Base-by-base conservation (phyloP, 176 grass and related monocot species). In the Zoysia japonica region DNA sequence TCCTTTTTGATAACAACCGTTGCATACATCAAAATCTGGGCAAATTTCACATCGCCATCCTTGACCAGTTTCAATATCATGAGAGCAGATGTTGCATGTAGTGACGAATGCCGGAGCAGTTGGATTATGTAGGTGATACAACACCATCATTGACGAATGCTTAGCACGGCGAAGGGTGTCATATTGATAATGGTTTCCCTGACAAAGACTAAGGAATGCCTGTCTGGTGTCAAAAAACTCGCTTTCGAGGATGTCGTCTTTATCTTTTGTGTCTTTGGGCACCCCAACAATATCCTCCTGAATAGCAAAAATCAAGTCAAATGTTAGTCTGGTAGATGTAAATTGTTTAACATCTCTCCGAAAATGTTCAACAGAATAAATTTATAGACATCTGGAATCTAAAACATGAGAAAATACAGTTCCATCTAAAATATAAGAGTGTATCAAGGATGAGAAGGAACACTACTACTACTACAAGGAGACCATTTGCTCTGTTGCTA, bases 41-140 rank as follows among this genome's bases (percentile, higher is more conserved):
- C 95, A 97, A 62, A 85, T 85, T 85, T 97, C 86, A 52, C 95
- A 97, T 35, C 83, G 87, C 91, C 94, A 97, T 28, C 85, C 91
- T 82, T 94, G 85, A 70, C 81, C 92, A 71, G 88, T 59, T 84
- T 89, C 84, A 70, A 97, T 94, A 54, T 94, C 89, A 56, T 89
- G 68, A 50, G 76, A 55, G 79, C 95, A 97, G 45, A 88, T 71
- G 74, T 92, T 88, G 61, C 95, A 97, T 52, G 91, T 83, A 60
- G 78, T 92, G 17, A 92, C 78, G 74, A 94, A 94, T 45, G 95
- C 95, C 11, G 89, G 87, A 41, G 81, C 92, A 65, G 91, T 90
- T 54, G 91, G 95, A 83, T 97, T 92, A 84, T 97, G 95, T 68
- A 97, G 92, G 79, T 97, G 95, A 79, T 97, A 94, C 53, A 97